Percentiles rank a stretch among this genome's conserved stretches.
phyloP scores from a whole-genome alignment of 2,329 filamentous ascomycete species.

The Remersonia thermophila region DNA sequence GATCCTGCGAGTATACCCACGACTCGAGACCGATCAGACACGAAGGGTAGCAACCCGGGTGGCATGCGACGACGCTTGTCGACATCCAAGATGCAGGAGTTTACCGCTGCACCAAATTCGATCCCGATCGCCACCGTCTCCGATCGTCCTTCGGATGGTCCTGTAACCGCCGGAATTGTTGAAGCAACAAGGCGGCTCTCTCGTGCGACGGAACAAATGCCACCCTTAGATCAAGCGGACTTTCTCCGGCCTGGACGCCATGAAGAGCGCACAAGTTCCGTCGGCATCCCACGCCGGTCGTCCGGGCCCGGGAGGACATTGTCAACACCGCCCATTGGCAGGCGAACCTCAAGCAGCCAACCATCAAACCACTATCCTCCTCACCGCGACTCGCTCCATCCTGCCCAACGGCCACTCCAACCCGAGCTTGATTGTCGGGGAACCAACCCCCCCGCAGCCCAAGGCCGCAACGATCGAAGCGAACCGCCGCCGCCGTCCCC shows the following conservation, averaged over 20 bases:
- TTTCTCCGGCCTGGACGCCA: not conserved
- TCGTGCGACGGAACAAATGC: constrained; percentile 21
- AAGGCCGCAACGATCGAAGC: constrained; percentile 15
- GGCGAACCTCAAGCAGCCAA: constrained; percentile 24
- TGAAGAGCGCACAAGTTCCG: constrained; percentile 16
- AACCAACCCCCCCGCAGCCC: constrained; percentile 16
- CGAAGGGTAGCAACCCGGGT: constrained; percentile 27
- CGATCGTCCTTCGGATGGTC: constrained; percentile 24
- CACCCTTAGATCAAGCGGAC: constrained; percentile 14
- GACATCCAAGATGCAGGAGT: constrained; percentile 44
- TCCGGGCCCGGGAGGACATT: constrained; percentile 26
- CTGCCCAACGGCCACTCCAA: constrained; percentile 29
- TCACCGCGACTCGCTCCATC: constrained; percentile 40
- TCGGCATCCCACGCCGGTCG: constrained; percentile 20
- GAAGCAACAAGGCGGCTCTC: constrained; percentile 24
- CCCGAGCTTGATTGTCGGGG: constrained; percentile 29
- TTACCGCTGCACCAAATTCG: constrained; percentile 45
- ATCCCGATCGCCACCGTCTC: constrained; percentile 39
- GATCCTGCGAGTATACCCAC: constrained; percentile 1
- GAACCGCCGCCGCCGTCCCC: constrained; percentile 30
- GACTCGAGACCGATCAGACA: constrained; percentile 16
- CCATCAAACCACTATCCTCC: constrained; percentile 21
- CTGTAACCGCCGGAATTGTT: constrained; percentile 24
- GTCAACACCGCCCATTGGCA: constrained; percentile 40
- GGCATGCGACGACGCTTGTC: constrained; percentile 43